Evolutionary conservation across 164 flowering plant genomes (phyloP), one percentile per base, ranked within the genome.

Genomic region (Vitis riparia): DNA sequence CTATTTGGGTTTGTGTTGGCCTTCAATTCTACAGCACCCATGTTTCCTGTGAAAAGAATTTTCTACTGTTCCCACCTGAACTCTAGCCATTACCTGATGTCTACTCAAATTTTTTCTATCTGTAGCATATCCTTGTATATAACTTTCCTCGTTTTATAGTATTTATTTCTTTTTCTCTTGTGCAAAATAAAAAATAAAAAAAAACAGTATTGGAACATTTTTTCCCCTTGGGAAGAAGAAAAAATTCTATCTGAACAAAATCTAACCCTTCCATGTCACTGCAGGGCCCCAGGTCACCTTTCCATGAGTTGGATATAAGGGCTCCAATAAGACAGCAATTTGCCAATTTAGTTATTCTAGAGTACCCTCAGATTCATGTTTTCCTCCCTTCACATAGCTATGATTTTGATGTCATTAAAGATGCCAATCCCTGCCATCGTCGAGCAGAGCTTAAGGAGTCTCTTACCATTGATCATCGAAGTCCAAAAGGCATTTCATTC

Each of bases 321-420:
- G 76, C 82, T 10, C 84, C 90, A 29, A 12, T 94, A 44, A 73
- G 82, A 60, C 73, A 79, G 47, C 95, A 88, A 56, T 77, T 94
- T 16, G 79, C 82, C 27, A 74, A 83, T 69, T 16, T 79, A 59
- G 77, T 77, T 53, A 73, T 94, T 51, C 50, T 94, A 64, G 97
- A 93, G 81, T 88, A 87, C 74, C 99, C 97, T 11, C 83, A 83
- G 5, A 89, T 95, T 69, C 82, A 88, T 76, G 90, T 90, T 48
- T 86, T 77, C 67, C 88, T 91, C 19, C 93, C 97, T 30, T 82
- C 94, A 9, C 82, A 89, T 16, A 73, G n/a, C 48, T 72, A 27
- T 67, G 80, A 89, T 73, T 87, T 90, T 75, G 91, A 89, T 72
- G 81, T 91, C 30, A 59, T 81, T 44, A 84, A 81, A 63, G 75